These are phyloP conservation scores for Anaeramoeba ignava DNA, from an alignment of 78 protist genomes.

Conservation along the genomic window DNA sequence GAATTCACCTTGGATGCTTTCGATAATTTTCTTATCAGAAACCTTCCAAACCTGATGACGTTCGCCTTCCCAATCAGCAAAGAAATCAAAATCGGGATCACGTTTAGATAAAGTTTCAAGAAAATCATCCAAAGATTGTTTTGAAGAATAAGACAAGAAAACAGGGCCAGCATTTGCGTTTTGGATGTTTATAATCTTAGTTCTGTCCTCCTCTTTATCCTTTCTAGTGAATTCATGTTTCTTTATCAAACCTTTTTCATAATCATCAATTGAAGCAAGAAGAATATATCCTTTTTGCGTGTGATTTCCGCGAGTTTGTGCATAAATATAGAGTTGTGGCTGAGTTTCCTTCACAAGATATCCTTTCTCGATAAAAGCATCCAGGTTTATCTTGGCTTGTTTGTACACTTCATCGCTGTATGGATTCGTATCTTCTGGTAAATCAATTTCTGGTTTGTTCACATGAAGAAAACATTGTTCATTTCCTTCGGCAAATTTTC, in stretches of 20 bases:
- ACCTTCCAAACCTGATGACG: conserved; percentile 19
- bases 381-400: neutral
- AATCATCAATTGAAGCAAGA: conserved; percentile 10
- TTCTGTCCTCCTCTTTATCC: conserved; percentile 20
- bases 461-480: conserved; percentile 12
- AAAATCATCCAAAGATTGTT: neutral
- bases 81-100: neutral
- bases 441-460: conserved; percentile 26
- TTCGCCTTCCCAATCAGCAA: neutral
- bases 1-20: neutral
- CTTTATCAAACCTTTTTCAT: conserved; percentile 17
- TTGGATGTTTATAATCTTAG: conserved; percentile 11
- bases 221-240: conserved; percentile 20
- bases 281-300: conserved; percentile 18
- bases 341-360: neutral
- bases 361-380: conserved; percentile 15
- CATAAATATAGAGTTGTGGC: neutral
- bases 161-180: conserved; percentile 28
- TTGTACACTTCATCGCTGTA: conserved; percentile 19
- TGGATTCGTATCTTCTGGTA: neutral
- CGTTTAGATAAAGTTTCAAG: neutral
- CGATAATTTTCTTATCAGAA: neutral
- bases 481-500: conserved; percentile 13
- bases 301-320: conserved; percentile 17
- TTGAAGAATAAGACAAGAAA: conserved; percentile 2